phyloP scores from a whole-genome alignment of 2,329 filamentous ascomycete genomes.

The Colletotrichum cordylinicola region DNA sequence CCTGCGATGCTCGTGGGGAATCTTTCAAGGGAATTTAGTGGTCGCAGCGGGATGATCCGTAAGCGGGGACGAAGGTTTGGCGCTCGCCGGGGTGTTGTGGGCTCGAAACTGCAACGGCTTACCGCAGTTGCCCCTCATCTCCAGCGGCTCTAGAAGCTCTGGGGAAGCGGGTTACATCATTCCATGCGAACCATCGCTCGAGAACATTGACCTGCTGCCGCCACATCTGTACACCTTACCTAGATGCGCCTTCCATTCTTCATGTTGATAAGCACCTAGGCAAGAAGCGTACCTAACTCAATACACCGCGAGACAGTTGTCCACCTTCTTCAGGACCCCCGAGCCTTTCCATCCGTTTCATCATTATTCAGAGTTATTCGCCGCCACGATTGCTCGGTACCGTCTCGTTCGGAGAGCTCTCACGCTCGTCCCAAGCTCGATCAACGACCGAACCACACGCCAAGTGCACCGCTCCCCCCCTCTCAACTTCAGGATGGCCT shows the following conservation, averaged over 20 bases:
- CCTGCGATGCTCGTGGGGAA: not conserved
- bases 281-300: not conserved
- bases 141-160: not conserved
- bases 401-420: not conserved
- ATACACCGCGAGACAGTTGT: not conserved
- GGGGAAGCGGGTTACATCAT: not conserved
- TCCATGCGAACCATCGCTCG: not conserved
- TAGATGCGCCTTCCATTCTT: not conserved
- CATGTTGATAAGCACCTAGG: not conserved
- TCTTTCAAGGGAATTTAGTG: not conserved
- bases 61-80: conserved; percentile 5
- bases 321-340: not conserved
- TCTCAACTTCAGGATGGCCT: conserved; percentile 72
- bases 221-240: not conserved
- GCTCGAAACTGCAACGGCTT: not conserved
- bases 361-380: not conserved
- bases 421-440: not conserved
- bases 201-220: not conserved
- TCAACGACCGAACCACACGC: not conserved
- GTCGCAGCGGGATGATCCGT: conserved; percentile 4
- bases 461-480: not conserved
- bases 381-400: conserved; percentile 9
- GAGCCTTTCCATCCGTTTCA: not conserved
- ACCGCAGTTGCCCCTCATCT: not conserved
- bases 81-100: not conserved